Evolutionary conservation across 129 eudicot species (phyloP).

Genomic region (Artemisia annua): DNA sequence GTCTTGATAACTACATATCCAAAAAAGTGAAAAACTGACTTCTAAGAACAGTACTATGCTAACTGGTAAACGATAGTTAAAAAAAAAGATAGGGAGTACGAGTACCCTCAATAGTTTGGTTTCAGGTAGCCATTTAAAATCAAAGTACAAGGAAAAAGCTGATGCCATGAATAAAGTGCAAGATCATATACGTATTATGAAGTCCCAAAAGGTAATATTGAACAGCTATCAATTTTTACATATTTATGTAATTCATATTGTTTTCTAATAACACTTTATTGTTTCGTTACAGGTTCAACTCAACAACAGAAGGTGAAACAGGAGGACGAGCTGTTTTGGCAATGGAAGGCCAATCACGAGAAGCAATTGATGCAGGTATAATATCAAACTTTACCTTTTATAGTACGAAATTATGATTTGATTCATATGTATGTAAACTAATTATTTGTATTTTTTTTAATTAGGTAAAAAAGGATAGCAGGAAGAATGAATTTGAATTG

Average conservation of each 20-base stretch:
- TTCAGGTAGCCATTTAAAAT: no score
- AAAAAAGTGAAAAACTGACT: no score
- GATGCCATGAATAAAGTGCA: conserved; percentile 88
- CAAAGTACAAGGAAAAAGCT: conserved; percentile 38
- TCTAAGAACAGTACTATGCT: no score
- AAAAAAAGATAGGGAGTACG: no score
- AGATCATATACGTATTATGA: conserved; percentile 85
- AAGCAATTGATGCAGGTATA: conserved; percentile 96
- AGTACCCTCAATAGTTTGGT: no score
- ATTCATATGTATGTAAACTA: conserved; percentile 21
- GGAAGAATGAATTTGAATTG: conserved; percentile 91
- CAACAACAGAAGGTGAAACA: conserved; percentile 94
- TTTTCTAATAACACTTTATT: not conserved
- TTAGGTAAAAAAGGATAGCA: conserved; percentile 89
- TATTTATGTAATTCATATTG: conserved; percentile 5
- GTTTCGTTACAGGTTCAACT: conserved; percentile 68
- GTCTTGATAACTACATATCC: no score
- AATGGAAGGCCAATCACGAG: conserved; percentile 92
- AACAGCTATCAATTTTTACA: conserved; percentile 12
- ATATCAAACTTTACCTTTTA: conserved; percentile 1
- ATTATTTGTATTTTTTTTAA: not conserved
- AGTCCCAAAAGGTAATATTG: conserved; percentile 84
- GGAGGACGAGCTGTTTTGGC: conserved; percentile 96
- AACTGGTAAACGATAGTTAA: no score
- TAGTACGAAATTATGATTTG: not conserved